Conservation (phyloP, 1,284 basidiomycete genomes). For the Cryptococcus depauperatus region DNA sequence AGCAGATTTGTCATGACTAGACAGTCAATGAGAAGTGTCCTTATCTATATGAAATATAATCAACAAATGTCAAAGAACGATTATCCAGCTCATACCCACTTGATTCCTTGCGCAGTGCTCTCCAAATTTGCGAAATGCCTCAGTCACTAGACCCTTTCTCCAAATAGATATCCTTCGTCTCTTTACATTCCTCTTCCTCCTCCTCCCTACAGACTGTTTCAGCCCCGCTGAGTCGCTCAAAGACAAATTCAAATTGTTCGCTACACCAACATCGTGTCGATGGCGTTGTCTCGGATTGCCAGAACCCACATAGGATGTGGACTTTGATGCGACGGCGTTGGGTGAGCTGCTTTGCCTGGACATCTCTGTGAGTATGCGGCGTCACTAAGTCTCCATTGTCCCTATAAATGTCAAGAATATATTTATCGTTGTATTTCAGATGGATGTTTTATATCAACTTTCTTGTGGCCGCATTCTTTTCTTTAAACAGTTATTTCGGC, state of each 20-base stretch:
- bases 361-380: too few species aligned
- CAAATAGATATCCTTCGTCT: constrained; percentile 8
- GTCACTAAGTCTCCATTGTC: too few species aligned
- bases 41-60: constrained; percentile 55
- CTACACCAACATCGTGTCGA: constrained; percentile 9
- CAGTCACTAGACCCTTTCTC: constrained; percentile 25
- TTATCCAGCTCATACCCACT: constrained; percentile 17
- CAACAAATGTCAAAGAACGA: neutral
- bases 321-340: constrained; percentile 12
- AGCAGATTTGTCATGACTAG: constrained; percentile 93
- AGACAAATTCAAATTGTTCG: neutral
- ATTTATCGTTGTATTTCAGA: too few species aligned
- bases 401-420: too few species aligned
- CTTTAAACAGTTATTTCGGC: too few species aligned
- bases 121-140: constrained; percentile 40
- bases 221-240: neutral
- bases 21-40: constrained; percentile 84
- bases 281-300: constrained; percentile 6
- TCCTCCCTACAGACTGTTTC: constrained; percentile 5
- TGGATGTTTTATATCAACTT: too few species aligned
- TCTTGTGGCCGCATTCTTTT: too few species aligned
- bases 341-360: too few species aligned
- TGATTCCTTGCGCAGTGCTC: constrained; percentile 45
- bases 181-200: constrained; percentile 2
- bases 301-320: constrained; percentile 9